phyloP scores from a whole-genome alignment of 495 filamentous ascomycete genomes.

The Pyrenopolyporus hunteri region DNA sequence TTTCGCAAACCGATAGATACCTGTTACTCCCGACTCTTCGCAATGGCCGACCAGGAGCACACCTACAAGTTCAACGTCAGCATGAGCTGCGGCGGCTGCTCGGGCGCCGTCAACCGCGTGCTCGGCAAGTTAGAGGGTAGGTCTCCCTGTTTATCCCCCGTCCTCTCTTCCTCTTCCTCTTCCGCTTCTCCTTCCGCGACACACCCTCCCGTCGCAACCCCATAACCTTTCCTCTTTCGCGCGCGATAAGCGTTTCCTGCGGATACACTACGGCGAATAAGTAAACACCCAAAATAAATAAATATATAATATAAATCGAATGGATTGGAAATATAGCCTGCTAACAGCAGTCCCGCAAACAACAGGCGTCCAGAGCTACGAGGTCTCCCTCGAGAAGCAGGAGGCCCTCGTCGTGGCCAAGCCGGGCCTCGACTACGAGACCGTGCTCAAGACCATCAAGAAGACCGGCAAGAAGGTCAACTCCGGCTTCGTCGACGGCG shows the following conservation, averaged over 20 bases:
- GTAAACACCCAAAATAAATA: not conserved
- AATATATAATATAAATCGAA: not conserved
- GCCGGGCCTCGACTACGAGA: slow-evolving; percentile 69
- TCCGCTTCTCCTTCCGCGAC: not conserved
- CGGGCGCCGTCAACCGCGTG: slow-evolving; percentile 78
- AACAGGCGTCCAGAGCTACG: slow-evolving; percentile 82
- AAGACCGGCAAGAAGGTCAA: slow-evolving; percentile 96
- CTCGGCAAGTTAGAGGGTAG: slow-evolving; percentile 91
- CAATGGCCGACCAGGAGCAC: slow-evolving; percentile 56
- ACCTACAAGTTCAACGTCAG: slow-evolving; percentile 71
- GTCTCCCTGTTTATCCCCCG: slow-evolving; percentile 25
- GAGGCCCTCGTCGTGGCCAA: slow-evolving; percentile 75
- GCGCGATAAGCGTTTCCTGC: too few relatives aligned
- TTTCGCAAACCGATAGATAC: not conserved
- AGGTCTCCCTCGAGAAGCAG: slow-evolving; percentile 84
- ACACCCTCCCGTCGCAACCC: not conserved
- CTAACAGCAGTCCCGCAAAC: not conserved
- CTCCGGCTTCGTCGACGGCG: slow-evolving; percentile 67
- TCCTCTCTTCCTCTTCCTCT: not conserved
- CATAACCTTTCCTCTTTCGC: too few relatives aligned
- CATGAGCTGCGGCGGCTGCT: slow-evolving; percentile 71
- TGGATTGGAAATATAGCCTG: too few relatives aligned
- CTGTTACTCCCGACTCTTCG: slow-evolving; percentile 8
- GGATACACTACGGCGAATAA: not conserved
- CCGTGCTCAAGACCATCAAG: slow-evolving; percentile 84